Percentiles rank a stretch among this genome's conserved stretches.
phyloP scores from a whole-genome alignment of 2,329 filamentous ascomycete genomes.

The Colletotrichum destructivum region DNA sequence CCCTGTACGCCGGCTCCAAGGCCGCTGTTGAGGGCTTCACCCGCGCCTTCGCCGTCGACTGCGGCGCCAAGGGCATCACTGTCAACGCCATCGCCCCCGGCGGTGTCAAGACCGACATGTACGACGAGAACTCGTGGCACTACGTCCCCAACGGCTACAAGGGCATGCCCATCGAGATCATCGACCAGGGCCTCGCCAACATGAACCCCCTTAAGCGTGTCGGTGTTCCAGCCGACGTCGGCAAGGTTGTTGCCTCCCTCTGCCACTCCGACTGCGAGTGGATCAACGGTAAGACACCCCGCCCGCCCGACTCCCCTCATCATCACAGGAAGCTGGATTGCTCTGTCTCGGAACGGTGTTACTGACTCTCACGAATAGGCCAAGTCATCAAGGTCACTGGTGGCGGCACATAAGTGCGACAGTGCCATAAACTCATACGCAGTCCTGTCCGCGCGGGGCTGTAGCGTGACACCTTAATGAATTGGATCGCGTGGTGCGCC shows the following conservation, averaged over 20 bases:
- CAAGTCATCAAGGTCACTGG: slow-evolving; percentile 58
- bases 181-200: slow-evolving; percentile 68
- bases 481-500: slow-evolving; percentile 25
- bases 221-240: slow-evolving; percentile 71
- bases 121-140: slow-evolving; percentile 78
- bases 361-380: slow-evolving; percentile 60
- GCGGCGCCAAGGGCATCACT: slow-evolving; percentile 77
- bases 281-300: slow-evolving; percentile 71
- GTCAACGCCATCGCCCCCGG: slow-evolving; percentile 82
- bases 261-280: slow-evolving; percentile 73
- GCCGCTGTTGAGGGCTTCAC: slow-evolving; percentile 81
- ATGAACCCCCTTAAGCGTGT: slow-evolving; percentile 73
- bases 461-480: slow-evolving; percentile 29
- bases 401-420: slow-evolving; percentile 45
- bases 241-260: slow-evolving; percentile 69
- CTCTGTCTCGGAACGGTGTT: slow-evolving; percentile 54
- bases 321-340: background rate
- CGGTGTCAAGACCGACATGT: slow-evolving; percentile 85
- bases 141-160: slow-evolving; percentile 72
- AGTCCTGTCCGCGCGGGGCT: slow-evolving; percentile 29
- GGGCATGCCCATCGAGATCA: slow-evolving; percentile 66
- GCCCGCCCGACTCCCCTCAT: too few relatives aligned
- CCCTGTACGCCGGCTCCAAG: slow-evolving; percentile 80
- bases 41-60: slow-evolving; percentile 80
- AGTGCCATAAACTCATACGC: background rate